Conservation (phyloP, 176 grass and related monocot species). For the Oropetium thomaeum region DNA sequence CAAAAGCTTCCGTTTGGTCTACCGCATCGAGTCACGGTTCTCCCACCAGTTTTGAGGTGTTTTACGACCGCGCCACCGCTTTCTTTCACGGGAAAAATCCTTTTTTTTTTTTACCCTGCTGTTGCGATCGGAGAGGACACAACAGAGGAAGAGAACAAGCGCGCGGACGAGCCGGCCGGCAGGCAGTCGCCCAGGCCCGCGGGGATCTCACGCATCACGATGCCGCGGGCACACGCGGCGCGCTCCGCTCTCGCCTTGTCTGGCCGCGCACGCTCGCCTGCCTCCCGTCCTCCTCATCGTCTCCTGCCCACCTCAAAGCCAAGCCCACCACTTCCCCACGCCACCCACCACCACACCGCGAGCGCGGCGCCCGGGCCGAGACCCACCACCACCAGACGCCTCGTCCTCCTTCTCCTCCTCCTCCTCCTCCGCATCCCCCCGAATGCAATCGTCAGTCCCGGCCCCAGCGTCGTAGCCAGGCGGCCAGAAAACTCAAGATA, state of each 20-base stretch:
- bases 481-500: too few relatives aligned
- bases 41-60: background rate
- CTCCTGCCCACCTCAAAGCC: background rate
- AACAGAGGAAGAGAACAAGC: too few relatives aligned
- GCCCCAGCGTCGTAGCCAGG: background rate
- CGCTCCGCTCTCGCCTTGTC: slow-evolving; percentile 16
- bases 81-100: background rate
- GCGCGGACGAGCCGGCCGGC: background rate
- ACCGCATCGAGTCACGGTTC: background rate
- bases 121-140: background rate
- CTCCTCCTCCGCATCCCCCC: background rate
- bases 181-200: background rate
- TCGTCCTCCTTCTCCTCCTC: background rate
- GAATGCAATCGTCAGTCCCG: slow-evolving; percentile 11
- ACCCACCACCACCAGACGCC: background rate
- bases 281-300: background rate
- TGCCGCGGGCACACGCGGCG: slow-evolving; percentile 44
- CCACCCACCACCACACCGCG: slow-evolving; percentile 16
- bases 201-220: slow-evolving; percentile 26
- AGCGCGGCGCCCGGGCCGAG: slow-evolving; percentile 6
- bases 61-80: too few relatives aligned
- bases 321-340: slow-evolving; percentile 23
- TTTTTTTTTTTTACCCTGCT: background rate
- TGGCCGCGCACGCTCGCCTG: slow-evolving; percentile 9
- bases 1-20: background rate